These are phyloP conservation scores for Zymoseptoria ardabiliae DNA, from an alignment of 2,329 filamentous ascomycete genomes.

Conservation along the genomic window DNA sequence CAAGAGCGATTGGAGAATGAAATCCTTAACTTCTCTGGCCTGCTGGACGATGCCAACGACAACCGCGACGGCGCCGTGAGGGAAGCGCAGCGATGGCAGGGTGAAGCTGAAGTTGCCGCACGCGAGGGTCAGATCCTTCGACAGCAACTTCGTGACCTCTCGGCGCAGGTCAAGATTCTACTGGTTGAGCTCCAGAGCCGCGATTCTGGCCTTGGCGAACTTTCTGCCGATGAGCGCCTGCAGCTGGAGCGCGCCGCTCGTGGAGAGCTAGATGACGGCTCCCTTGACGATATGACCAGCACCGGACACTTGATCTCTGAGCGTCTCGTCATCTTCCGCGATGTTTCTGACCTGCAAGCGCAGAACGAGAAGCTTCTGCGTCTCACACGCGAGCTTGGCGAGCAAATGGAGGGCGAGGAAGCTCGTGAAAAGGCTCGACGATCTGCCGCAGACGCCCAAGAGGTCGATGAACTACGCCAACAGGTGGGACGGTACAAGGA, in stretches of 20 bases:
- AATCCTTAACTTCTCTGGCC: conserved; percentile 66
- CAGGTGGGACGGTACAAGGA: conserved; percentile 74
- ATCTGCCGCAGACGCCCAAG: conserved; percentile 49
- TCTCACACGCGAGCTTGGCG: conserved; percentile 75
- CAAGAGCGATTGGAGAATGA: conserved; percentile 73
- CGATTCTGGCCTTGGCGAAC: conserved; percentile 67
- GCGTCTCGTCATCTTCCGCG: conserved; percentile 81
- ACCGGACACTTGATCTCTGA: conserved; percentile 86
- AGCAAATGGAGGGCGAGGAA: conserved; percentile 86
- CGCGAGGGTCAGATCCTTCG: conserved; percentile 71
- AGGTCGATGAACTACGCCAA: conserved; percentile 65
- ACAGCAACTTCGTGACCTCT: conserved; percentile 81
- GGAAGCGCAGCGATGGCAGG: conserved; percentile 69
- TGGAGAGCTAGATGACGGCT: conserved; percentile 65
- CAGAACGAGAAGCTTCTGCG: conserved; percentile 81
- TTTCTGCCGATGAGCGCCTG: conserved; percentile 63
- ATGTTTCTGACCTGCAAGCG: conserved; percentile 73
- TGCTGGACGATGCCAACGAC: conserved; percentile 73
- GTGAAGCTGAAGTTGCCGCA: conserved; percentile 54
- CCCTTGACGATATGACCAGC: conserved; percentile 67
- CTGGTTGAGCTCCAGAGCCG: conserved; percentile 78
- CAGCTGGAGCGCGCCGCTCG: conserved; percentile 71
- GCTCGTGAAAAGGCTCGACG: conserved; percentile 55
- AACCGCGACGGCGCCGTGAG: conserved; percentile 74
- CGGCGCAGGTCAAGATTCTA: conserved; percentile 82